Percentiles rank a stretch among this genome's conserved stretches.
Evolutionary conservation across 345 rosid species (phyloP).

Genomic region (Eucalyptus globulus): DNA sequence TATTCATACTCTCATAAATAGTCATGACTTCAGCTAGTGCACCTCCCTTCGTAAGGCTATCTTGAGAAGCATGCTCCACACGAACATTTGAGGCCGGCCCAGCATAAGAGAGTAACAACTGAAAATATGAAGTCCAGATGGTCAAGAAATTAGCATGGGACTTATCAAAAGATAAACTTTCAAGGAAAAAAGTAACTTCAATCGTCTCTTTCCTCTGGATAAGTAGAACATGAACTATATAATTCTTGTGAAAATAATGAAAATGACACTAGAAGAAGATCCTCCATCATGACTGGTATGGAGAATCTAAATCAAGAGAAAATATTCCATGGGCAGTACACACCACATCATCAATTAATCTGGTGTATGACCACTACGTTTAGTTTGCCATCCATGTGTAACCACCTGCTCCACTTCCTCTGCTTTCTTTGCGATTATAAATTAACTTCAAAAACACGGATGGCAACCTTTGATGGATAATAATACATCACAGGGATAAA

Average conservation of each 20-base stretch:
- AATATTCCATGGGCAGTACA: not conserved
- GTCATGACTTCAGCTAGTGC: conserved; percentile 72
- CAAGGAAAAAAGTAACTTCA: not conserved
- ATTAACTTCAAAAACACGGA: not conserved
- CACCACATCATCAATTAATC: not conserved
- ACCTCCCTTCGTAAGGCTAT: conserved; percentile 43
- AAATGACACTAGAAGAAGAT: not conserved
- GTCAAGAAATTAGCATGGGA: not conserved
- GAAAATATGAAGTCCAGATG: not conserved
- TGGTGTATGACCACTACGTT: not conserved
- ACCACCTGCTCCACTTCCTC: not conserved
- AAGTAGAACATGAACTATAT: not conserved
- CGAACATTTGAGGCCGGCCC: conserved; percentile 89
- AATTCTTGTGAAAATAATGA: not conserved
- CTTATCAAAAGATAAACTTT: not conserved
- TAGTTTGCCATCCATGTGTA: not conserved
- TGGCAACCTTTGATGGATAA: not conserved
- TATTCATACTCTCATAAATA: conserved; percentile 33
- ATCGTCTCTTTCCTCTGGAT: not conserved
- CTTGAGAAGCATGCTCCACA: conserved; percentile 42
- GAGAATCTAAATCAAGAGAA: not conserved
- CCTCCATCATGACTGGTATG: not conserved
- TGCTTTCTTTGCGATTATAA: not conserved
- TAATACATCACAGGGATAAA: not conserved
- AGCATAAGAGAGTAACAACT: conserved; percentile 70